Percentiles rank a stretch among this genome's conserved stretches.
phyloP scores from a whole-genome alignment of 139 green algal species.

The Tetraselmis striata region DNA sequence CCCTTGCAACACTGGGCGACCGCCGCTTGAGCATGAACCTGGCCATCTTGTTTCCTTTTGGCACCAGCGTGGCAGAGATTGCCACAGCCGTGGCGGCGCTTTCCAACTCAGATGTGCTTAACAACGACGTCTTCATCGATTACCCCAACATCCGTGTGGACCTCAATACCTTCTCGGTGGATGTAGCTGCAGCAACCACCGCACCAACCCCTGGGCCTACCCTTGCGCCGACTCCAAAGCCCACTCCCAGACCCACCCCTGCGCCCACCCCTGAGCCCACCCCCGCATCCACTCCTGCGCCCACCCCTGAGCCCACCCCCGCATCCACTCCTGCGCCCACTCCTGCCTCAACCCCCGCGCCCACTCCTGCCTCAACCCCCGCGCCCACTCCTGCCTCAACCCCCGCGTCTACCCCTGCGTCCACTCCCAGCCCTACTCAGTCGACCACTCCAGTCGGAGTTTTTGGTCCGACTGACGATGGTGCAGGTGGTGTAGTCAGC shows the following conservation, averaged over 20 bases:
- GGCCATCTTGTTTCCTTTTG: too few species aligned
- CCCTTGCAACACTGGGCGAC: neutral
- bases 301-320: neutral
- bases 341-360: neutral
- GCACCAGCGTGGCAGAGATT: too few species aligned
- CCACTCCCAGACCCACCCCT: neutral
- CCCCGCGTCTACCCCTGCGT: too few species aligned
- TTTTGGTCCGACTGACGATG: too few species aligned
- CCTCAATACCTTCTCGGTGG: neutral
- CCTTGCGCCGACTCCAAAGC: neutral
- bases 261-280: neutral
- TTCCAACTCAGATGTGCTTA: neutral
- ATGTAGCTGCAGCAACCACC: neutral
- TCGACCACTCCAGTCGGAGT: too few species aligned
- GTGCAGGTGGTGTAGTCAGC: too few species aligned
- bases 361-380: neutral
- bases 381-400: neutral
- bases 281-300: neutral
- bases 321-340: neutral
- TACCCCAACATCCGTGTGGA: neutral
- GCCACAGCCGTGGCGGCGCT: neutral
- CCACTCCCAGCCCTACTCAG: too few species aligned
- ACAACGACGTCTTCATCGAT: too few species aligned
- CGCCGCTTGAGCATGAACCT: neutral
- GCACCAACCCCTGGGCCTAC: neutral